Conservation (phyloP, 108 stramenopile species). For the Skeletonema potamos region DNA sequence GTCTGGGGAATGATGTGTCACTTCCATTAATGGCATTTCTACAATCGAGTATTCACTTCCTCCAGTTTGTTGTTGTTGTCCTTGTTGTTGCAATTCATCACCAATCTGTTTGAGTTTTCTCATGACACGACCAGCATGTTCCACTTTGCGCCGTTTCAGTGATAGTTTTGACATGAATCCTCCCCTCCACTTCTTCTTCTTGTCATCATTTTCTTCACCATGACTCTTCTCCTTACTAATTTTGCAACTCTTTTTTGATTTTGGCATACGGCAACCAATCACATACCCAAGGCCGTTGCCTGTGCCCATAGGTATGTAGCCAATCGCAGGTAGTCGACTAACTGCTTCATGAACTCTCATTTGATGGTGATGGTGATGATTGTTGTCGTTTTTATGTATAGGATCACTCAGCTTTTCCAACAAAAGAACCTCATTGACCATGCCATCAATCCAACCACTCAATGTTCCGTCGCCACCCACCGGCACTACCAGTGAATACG, state of each 20-base stretch:
- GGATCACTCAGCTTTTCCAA: too few relatives aligned
- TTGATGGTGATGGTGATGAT: neutral
- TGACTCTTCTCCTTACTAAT: neutral
- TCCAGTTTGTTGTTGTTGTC: neutral
- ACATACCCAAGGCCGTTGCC: conserved; percentile 73
- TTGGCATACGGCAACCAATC: conserved; percentile 44
- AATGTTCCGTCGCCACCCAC: conserved; percentile 79
- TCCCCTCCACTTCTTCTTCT: neutral
- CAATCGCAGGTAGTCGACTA: conserved; percentile 48
- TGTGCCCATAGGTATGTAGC: conserved; percentile 69
- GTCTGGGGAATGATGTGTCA: conserved; percentile 19
- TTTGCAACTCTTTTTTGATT: neutral
- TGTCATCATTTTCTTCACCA: neutral
- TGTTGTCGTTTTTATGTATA: neutral
- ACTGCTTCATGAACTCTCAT: conserved; percentile 30
- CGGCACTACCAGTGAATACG: conserved; percentile 54
- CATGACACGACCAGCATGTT: conserved; percentile 14
- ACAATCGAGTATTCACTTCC: conserved; percentile 37
- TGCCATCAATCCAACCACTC: conserved; percentile 49
- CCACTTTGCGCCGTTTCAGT: conserved; percentile 7
- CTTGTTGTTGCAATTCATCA: conserved; percentile 14
- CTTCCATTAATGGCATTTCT: conserved; percentile 65
- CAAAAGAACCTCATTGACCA: conserved; percentile 37
- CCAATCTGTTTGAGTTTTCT: conserved; percentile 31
- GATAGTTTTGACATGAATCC: conserved; percentile 7